Evolutionary conservation across 139 green algal genomes (phyloP).

Genomic region (Chlorella vulgaris): DNA sequence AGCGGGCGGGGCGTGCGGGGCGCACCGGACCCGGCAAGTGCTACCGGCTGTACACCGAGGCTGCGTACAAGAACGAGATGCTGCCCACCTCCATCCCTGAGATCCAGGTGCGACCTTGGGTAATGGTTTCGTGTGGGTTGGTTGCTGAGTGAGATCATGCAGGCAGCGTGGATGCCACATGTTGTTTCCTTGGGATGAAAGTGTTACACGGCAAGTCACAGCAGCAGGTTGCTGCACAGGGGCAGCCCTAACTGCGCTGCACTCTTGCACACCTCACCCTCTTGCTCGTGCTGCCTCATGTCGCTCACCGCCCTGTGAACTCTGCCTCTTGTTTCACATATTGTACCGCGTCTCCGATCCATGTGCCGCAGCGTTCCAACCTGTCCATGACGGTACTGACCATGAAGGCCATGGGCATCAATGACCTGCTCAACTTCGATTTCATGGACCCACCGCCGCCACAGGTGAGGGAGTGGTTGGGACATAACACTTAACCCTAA

Average conservation of each 20-base stretch:
- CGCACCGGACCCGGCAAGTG: constrained; percentile 97
- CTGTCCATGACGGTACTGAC: constrained; percentile 82
- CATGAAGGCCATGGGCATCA: constrained; percentile 95
- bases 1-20: constrained; percentile 92
- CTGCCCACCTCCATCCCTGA: constrained; percentile 85
- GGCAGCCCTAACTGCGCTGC: no score
- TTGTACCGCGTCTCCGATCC: no score
- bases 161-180: not conserved
- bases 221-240: no score
- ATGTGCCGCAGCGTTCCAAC: constrained; percentile 54
- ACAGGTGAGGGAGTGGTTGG: no score
- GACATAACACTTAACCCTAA: no score
- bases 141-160: not conserved
- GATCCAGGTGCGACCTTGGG: constrained; percentile 75
- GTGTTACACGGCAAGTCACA: no score
- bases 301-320: no score
- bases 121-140: not conserved
- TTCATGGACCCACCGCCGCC: constrained; percentile 98
- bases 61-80: constrained; percentile 93
- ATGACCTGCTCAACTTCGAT: constrained; percentile 97
- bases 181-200: no score
- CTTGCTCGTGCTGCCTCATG: no score
- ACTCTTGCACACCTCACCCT: no score
- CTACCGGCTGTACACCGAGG: constrained; percentile 95
- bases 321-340: no score